Base-by-base conservation (phyloP, 352 stramenopile genomes). In the Blastocystis sp. region DNA sequence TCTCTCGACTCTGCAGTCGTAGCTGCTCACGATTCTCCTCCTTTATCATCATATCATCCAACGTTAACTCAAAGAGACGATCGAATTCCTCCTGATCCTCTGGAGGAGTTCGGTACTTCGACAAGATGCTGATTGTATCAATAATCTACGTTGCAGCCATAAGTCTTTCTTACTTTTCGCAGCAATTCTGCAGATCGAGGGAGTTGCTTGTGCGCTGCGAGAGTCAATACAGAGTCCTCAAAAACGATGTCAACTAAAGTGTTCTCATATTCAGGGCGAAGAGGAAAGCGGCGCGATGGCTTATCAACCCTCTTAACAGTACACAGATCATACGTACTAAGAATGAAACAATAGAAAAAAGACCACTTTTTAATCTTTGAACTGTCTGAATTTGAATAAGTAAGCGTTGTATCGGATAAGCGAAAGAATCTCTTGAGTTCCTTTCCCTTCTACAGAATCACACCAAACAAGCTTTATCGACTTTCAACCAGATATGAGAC, bases 1-100 rank as follows among this genome's bases (percentile, higher is more conserved):
- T 23, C 20, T 6, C 3, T 11, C 23, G 50, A 3, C 3, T 34
- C 7, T 34, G 55, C 2, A 11, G 5, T 29, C 73, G 73, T 55
- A 84, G 53, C 23, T 34, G 3, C 11, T 4, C 11, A 45, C 73
- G 73, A 37, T 68, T n/a, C n/a, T 84, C 47, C 56, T 84, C 73
- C n/a, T 68, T 68, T n/a, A 59, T n/a, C 50, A 84, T n/a, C 73
- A 84, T 84, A 43, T 84, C 73, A 23, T 84, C 73, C 53, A 84
- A 13, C 29, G 55, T 29, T 41, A 53, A 34, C 26, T 84, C 73
- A 26, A 84, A 84, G 20, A 84, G 53, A 50, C 68, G 34, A 41
- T 84, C 15, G 2, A 84, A 26, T 34, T 84, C 20, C 47, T 69
- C 53, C 29, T 34, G 29, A 29, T 84, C 47, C 11, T 59, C 53